Base-by-base conservation (phyloP, 2,329 filamentous ascomycete genomes). In the Ophiocordyceps camponoti-leonardi region DNA sequence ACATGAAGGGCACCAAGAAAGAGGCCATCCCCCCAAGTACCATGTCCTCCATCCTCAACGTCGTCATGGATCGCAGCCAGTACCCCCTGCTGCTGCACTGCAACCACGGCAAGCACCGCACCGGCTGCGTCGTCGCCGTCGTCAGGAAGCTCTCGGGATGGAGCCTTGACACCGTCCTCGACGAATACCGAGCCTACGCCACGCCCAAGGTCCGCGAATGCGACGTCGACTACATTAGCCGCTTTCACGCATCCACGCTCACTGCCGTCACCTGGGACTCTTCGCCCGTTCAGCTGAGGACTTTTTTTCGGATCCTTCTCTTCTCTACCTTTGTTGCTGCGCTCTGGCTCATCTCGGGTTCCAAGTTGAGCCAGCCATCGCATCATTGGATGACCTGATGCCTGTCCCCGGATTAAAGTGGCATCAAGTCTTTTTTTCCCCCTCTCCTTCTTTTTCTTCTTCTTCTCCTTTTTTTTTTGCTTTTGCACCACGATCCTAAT, bases 71-170 rank as follows among this genome's bases (percentile, higher is more conserved):
- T 56, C 72, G 72, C 43, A 63, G 69, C 31, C 86, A 93, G 50
- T 79, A 92, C 52, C 88, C 88, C 0, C 63, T 95, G 12, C 70
- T 94, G 37, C 74, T 95, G 42, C 88, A 95, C 61, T 95, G 88
- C 71, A 95, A 94, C 58, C 88, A 94, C 53, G 88, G 88, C 58
- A 92, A 85, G 73, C 88, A 95, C 58, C 82, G 88, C 47, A 94
- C 88, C 18, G 88, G 88, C 20, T 94, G 87, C 57, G 81, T 92
- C n/a, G 74, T 88, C 43, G 88, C 79, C 18, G 79, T 83, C 47
- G 72, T 93, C 50, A 79, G 87, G 50, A 85, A 83, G 58, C 64
- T 84, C 13, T 73, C 77, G 14, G 77, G 82, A 14, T 85, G 83
- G 79, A 66, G 77, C 18, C 59, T 77, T 1, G 60, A 71, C 1